Evolutionary conservation across 192 early-diverging fungal genomes (phyloP), one percentile per base, ranked within the genome.

Genomic region (Dissophora ornata): DNA sequence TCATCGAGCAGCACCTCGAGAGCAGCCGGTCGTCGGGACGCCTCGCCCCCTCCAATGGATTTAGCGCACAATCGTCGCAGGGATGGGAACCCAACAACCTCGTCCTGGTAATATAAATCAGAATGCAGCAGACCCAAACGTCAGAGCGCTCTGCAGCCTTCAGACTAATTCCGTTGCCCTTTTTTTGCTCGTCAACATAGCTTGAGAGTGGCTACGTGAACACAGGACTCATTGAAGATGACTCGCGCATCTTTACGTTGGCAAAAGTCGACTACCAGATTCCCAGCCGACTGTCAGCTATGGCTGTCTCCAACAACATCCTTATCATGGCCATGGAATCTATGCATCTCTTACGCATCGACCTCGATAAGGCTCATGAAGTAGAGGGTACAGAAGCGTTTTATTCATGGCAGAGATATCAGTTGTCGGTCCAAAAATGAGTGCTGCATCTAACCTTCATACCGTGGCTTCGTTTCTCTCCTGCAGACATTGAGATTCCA

Each of bases 201-300:
- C 79, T 87, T 32, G 84, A 85, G 61, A 85, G 81, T 22, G 85
- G 87, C 16, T 88, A 85, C 60, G 83, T 88, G n/a, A 84, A 80
- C 30, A 74, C 83, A 29, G 85, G 85, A 12, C 71, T 86, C 46
- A 64, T 64, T 1, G 81, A 88, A 7, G 68, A 83, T 33, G 85
- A 86, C 30, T 65, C 68, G 10, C 79, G 75, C 33, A 88, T 93
- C 57, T 98, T 98, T 64, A 85, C 88, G 8, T 85, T 98, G 22
- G 95, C 95, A 79, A 85, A 86, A 26, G 96, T 98, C 50, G 93
- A 97, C 68, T 97, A 97, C 60, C 88, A 90, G 45, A 90, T 96
- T 60, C 92, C 95, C 11, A 90, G 87, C 15, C 77, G 82, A 28
- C 82, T 98, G 11, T 83, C 90, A 7, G 86, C 89, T 24, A 79